These are phyloP conservation scores for Penicillium lividum DNA, from an alignment of 495 filamentous ascomycete genomes.

Conservation along the genomic window DNA sequence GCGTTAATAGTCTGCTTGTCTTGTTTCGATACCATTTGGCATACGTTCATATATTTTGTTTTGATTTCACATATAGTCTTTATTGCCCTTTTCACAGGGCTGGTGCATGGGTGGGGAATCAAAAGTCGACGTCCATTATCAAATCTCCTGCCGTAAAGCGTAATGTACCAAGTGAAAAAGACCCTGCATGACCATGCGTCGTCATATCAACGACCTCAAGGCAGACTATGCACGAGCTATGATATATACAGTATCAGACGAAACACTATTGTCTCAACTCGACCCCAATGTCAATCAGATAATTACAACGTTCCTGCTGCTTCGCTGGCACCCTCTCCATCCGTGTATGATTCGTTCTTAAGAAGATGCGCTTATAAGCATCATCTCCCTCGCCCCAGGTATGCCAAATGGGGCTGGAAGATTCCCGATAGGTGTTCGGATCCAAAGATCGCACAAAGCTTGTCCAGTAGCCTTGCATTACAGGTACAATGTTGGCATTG, in stretches of 20 bases:
- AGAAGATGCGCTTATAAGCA: slow-evolving; percentile 49
- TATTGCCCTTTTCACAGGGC: slow-evolving; percentile 14
- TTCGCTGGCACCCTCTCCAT: slow-evolving; percentile 57
- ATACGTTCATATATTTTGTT: slow-evolving; percentile 15
- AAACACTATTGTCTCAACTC: slow-evolving; percentile 47
- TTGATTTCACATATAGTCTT: slow-evolving; percentile 23
- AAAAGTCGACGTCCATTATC: slow-evolving; percentile 24
- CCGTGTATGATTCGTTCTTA: slow-evolving; percentile 54
- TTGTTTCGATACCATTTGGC: slow-evolving; percentile 5
- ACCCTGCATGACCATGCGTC: background rate
- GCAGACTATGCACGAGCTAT: background rate
- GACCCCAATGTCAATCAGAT: slow-evolving; percentile 54
- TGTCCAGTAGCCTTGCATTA: slow-evolving; percentile 68
- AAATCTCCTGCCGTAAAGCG: background rate
- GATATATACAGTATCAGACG: background rate
- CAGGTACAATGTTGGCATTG: slow-evolving; percentile 53
- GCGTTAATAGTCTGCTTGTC: slow-evolving; percentile 36
- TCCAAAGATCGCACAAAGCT: slow-evolving; percentile 66
- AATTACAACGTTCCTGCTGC: slow-evolving; percentile 52
- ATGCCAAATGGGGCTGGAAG: slow-evolving; percentile 51
- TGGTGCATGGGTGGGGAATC: slow-evolving; percentile 29
- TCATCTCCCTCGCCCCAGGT: slow-evolving; percentile 36
- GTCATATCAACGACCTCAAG: background rate
- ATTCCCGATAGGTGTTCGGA: slow-evolving; percentile 56
- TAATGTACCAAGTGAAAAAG: background rate